Conservation (phyloP, 208 protist species). For the Acanthamoeba castellanii region DNA sequence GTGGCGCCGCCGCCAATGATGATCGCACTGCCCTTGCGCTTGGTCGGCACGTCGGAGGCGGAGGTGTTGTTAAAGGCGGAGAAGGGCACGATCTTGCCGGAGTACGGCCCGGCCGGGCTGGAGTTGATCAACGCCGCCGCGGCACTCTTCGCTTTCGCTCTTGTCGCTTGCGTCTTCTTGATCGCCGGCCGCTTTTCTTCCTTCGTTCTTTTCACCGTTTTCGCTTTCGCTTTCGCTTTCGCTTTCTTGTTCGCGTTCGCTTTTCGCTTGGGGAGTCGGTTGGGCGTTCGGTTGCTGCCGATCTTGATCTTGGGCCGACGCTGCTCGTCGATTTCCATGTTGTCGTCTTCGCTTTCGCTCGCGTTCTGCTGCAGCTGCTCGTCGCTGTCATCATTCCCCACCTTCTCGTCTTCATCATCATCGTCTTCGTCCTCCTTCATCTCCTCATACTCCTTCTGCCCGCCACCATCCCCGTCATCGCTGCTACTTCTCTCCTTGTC, state of each 20-base stretch:
- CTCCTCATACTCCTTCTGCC: not conserved
- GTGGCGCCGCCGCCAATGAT: not conserved
- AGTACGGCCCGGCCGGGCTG: not conserved
- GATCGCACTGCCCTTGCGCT: slow-evolving; percentile 4
- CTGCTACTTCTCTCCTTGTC: not conserved
- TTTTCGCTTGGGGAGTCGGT: not conserved
- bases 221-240: not conserved
- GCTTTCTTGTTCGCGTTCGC: not conserved
- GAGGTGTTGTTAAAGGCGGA: not conserved
- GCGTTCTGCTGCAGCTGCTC: not conserved
- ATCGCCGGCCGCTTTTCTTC: not conserved
- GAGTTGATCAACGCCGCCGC: not conserved
- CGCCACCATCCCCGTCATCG: not conserved
- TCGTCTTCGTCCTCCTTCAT: not conserved
- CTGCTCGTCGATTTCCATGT: not conserved
- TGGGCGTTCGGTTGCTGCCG: not conserved
- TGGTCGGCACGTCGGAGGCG: not conserved
- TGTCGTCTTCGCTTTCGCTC: not conserved
- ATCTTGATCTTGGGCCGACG: not conserved
- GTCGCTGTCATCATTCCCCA: not conserved
- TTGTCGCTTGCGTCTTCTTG: not conserved
- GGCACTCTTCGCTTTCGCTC: not conserved
- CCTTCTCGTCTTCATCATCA: not conserved
- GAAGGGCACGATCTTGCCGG: not conserved
- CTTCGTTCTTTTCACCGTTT: not conserved